Conservation (phyloP, 139 green algal genomes). For the Cymbomonas tetramitiformis region DNA sequence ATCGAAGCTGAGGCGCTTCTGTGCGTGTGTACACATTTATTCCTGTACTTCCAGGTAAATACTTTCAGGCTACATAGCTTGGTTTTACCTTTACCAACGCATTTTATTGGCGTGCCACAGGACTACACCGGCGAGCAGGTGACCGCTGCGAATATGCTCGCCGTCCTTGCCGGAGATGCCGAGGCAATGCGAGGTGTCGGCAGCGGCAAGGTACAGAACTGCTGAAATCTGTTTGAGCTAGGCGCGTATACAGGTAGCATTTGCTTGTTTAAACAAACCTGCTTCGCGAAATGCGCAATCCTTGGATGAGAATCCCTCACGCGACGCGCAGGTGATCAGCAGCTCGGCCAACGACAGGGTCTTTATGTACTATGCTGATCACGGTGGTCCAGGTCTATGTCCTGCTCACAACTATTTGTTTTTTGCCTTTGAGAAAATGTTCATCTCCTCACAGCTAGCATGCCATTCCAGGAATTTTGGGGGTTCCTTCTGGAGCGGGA, state of each 20-base stretch:
- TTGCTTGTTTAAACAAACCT: no score
- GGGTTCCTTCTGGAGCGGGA: no score
- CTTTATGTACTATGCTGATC: constrained; percentile 62
- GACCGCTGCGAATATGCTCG: constrained; percentile 59
- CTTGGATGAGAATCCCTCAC: constrained; percentile 13
- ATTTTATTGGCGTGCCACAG: constrained; percentile 25
- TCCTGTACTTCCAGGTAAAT: not conserved
- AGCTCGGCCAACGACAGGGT: constrained; percentile 55
- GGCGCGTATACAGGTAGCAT: no score
- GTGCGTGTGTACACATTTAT: not conserved
- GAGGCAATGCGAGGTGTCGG: no score
- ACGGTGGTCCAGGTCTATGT: constrained; percentile 61
- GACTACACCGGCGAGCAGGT: constrained; percentile 78
- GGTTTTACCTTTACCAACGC: not conserved
- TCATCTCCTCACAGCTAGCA: constrained; percentile 76
- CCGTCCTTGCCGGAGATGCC: constrained; percentile 59
- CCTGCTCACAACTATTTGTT: no score
- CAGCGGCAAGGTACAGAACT: no score
- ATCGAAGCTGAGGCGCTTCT: not conserved
- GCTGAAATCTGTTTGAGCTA: no score
- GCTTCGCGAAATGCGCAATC: constrained; percentile 30
- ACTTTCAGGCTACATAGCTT: no score
- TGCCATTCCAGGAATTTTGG: no score
- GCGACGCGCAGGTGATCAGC: constrained; percentile 43
- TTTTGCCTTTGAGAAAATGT: no score